Conservation (phyloP, 352 stramenopile genomes). For the Globisporangium orthogonon region DNA sequence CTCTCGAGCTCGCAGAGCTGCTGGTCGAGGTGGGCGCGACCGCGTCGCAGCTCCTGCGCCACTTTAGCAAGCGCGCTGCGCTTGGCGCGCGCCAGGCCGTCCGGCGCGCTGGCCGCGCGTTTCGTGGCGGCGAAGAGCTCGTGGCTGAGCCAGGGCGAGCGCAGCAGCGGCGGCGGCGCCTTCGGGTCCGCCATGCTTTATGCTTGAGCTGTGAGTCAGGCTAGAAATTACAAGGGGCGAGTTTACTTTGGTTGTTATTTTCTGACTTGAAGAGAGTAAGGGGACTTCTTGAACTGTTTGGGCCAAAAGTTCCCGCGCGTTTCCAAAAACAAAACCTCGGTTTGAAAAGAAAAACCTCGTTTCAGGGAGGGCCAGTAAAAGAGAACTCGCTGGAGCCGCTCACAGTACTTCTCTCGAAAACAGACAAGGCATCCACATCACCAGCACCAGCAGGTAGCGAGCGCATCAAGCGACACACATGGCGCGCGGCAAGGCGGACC, state of each 20-base stretch:
- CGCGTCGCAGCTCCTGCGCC: slow-evolving; percentile 61
- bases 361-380: slow-evolving; percentile 25
- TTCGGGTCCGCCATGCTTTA: slow-evolving; percentile 6
- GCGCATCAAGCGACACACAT: slow-evolving; percentile 18
- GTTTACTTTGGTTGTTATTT: not conserved
- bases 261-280: not conserved
- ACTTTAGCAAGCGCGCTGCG: slow-evolving; percentile 48
- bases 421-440: not conserved
- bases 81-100: slow-evolving; percentile 39
- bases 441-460: slow-evolving; percentile 4
- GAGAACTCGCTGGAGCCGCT: slow-evolving; percentile 27
- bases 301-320: too few relatives aligned
- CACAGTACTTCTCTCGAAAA: slow-evolving; percentile 16
- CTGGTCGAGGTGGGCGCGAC: slow-evolving; percentile 41
- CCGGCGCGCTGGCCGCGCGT: slow-evolving; percentile 33
- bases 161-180: slow-evolving; percentile 20
- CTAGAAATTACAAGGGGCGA: not conserved
- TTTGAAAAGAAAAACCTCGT: not conserved
- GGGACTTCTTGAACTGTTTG: not conserved
- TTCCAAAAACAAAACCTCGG: too few relatives aligned
- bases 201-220: not conserved
- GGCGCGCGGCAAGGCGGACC: slow-evolving; percentile 77
- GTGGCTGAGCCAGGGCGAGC: slow-evolving; percentile 58
- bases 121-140: slow-evolving; percentile 60
- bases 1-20: slow-evolving; percentile 56